Evolutionary conservation across 768 basidiomycete genomes (phyloP).

Genomic region (Panus rudis): DNA sequence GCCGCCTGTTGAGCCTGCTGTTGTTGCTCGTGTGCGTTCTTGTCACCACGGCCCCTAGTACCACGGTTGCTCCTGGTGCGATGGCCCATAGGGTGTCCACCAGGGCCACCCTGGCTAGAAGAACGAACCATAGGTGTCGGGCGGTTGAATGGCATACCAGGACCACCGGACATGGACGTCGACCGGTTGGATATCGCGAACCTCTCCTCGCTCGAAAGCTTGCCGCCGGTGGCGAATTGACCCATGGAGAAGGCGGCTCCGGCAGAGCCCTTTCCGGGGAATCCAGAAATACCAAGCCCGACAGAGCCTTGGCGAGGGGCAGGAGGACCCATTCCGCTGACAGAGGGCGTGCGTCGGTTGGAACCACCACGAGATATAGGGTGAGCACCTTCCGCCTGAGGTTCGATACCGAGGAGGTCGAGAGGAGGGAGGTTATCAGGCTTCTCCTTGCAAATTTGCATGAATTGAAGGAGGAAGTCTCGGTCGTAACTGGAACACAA

Average conservation of each 20-base stretch:
- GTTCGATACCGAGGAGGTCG: slow-evolving; percentile 87
- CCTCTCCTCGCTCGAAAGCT: slow-evolving; percentile 67
- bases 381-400: slow-evolving; percentile 49
- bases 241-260: slow-evolving; percentile 51
- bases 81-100: slow-evolving; percentile 40
- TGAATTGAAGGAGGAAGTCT: slow-evolving; percentile 96
- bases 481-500: slow-evolving; percentile 75
- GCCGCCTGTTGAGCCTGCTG: slow-evolving; percentile 16
- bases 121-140: slow-evolving; percentile 55
- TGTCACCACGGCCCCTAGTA: slow-evolving; percentile 64
- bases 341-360: slow-evolving; percentile 46
- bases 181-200: slow-evolving; percentile 50
- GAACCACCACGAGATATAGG: slow-evolving; percentile 56
- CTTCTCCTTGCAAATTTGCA: slow-evolving; percentile 90
- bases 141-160: slow-evolving; percentile 45
- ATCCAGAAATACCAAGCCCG: slow-evolving; percentile 37
- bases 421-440: slow-evolving; percentile 85
- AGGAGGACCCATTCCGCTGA: slow-evolving; percentile 35
- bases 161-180: slow-evolving; percentile 46
- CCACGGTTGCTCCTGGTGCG: slow-evolving; percentile 81
- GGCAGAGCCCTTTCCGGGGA: slow-evolving; percentile 29
- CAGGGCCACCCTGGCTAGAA: slow-evolving; percentile 40
- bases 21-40: slow-evolving; percentile 24
- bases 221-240: slow-evolving; percentile 56
- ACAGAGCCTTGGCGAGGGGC: slow-evolving; percentile 39